Conservation (phyloP, 306 rosid genomes). For the Hylodesmum podocarpum region DNA sequence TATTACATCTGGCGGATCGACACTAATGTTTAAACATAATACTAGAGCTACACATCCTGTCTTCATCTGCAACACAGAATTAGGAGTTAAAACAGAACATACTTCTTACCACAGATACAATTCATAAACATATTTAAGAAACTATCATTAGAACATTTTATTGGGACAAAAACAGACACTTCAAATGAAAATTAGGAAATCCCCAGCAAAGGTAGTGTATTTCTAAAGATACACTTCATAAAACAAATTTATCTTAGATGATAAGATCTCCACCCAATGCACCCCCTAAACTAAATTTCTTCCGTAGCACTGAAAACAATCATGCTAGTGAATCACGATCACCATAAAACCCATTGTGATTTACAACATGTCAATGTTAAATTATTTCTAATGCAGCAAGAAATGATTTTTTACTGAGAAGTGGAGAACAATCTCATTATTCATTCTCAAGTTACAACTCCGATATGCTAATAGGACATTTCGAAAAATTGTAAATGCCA, state of each 20-base stretch:
- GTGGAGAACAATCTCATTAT: neutral
- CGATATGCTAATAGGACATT: neutral
- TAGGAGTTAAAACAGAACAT: slow-evolving; percentile 44
- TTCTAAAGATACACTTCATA: neutral
- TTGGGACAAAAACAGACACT: neutral
- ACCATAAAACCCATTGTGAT: neutral
- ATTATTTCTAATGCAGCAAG: neutral
- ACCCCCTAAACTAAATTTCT: neutral
- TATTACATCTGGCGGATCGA: slow-evolving; percentile 97
- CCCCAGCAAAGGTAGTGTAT: neutral
- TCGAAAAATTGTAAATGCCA: neutral
- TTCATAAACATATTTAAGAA: slow-evolving; percentile 12
- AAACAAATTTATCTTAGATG: neutral
- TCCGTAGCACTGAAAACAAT: neutral
- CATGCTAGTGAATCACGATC: neutral
- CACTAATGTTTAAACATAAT: slow-evolving; percentile 93
- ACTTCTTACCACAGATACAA: slow-evolving; percentile 4
- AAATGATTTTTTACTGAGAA: neutral
- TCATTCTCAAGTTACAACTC: slow-evolving; percentile 2
- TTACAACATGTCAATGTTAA: neutral
- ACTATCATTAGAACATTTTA: slow-evolving; percentile 20
- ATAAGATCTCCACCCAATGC: neutral
- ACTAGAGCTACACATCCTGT: slow-evolving; percentile 99
- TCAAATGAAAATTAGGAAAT: neutral
- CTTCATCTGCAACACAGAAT: slow-evolving; percentile 87